Base-by-base conservation (phyloP, 768 basidiomycete genomes). In the Tricholoma sp. region DNA sequence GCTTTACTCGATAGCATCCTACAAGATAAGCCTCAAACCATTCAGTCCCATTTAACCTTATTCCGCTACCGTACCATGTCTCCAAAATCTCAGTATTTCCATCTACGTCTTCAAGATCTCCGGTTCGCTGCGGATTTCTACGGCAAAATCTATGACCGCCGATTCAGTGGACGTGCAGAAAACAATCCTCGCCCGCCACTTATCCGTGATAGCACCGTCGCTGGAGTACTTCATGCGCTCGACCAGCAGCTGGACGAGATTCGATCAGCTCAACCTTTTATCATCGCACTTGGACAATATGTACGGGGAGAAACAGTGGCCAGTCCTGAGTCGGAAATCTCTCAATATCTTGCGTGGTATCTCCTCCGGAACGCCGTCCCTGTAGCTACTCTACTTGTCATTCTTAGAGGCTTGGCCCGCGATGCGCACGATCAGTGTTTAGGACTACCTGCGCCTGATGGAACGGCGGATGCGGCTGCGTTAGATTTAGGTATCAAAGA, bases 1-100 rank as follows among this genome's bases (percentile, higher is more conserved):
- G 79, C 81, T 29, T 69, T 94, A 11, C 76, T 94, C 42, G 95
- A 98, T 67, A 88, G 90, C 70, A 88, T 98, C 50, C 74, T 94
- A n/a, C 86, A 91, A 66, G 94, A 95, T 71, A 97, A 96, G 66
- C 84, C 88, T 11, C 81, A 84, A 56, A 85, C 89, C 0, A 71
- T 95, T 3, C 85, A 88, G 61, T 78, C 86, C 0, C 88, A 93
- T 65, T 73, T 94, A 2, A 83, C 82, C 1, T 66, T 94, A 29
- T 91, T 86, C 65, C 79, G 76, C 50, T 84, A 85, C 62, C 85
- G 89, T 56, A 79, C 71, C 53, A 83, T 86, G 79, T 72, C 77
- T 3, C 80, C 82, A 0, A 62, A 70, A 3, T 81, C 82, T 6
- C 78, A 74, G 8, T 85, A 82, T 66, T 89, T 86, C 70, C 81